These are phyloP conservation scores for Pythium plurisporium DNA, from an alignment of 352 stramenopile genomes.

Conservation along the genomic window DNA sequence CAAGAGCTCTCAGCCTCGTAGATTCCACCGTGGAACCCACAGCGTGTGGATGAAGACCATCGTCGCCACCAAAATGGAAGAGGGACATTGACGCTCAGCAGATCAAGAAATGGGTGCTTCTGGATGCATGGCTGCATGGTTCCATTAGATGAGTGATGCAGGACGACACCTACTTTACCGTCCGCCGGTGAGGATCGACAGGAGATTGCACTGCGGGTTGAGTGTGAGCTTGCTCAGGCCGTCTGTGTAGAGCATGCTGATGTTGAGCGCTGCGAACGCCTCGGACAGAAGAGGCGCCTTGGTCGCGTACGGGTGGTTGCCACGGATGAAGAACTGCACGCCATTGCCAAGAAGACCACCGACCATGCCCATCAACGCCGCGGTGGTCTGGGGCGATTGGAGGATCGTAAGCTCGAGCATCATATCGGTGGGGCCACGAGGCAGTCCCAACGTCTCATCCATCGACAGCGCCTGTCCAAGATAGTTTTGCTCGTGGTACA, in stretches of 20 bases:
- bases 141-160: neutral
- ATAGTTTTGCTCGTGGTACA: slow-evolving; percentile 63
- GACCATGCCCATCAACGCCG: slow-evolving; percentile 35
- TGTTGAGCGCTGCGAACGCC: slow-evolving; percentile 45
- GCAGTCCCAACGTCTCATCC: slow-evolving; percentile 20
- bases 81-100: too few relatives aligned
- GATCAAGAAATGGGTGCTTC: too few relatives aligned
- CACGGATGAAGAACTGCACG: slow-evolving; percentile 51
- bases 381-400: slow-evolving; percentile 21
- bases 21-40: too few relatives aligned
- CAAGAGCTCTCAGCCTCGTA: too few relatives aligned
- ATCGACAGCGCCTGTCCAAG: slow-evolving; percentile 54
- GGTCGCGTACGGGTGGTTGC: slow-evolving; percentile 45
- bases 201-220: slow-evolving; percentile 15
- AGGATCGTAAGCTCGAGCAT: slow-evolving; percentile 43
- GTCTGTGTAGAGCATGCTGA: slow-evolving; percentile 61
- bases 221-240: slow-evolving; percentile 32
- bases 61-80: too few relatives aligned
- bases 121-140: too few relatives aligned
- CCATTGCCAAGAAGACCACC: slow-evolving; percentile 29
- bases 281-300: slow-evolving; percentile 33
- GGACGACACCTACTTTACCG: neutral
- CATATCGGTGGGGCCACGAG: slow-evolving; percentile 39
- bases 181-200: slow-evolving; percentile 12
- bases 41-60: too few relatives aligned